Conservation (phyloP, 2,329 filamentous ascomycete species). For the Metarhizium brunneum region DNA sequence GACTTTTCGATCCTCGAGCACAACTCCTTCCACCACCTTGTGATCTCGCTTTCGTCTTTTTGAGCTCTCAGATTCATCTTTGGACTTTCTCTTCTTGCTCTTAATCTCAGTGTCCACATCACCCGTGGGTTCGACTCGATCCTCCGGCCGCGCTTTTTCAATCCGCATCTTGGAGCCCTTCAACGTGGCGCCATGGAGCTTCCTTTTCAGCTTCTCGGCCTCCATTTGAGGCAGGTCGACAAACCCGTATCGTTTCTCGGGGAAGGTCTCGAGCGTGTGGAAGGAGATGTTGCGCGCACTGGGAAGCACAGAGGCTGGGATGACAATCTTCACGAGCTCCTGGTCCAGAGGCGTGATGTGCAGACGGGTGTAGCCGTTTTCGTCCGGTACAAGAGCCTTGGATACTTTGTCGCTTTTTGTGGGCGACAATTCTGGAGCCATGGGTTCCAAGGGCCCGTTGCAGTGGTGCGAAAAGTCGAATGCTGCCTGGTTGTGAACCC, state of each 20-base stretch:
- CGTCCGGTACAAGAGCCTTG: not conserved
- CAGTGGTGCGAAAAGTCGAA: not conserved
- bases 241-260: constrained; percentile 84
- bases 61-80: constrained; percentile 22
- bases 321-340: constrained; percentile 60
- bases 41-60: constrained; percentile 43
- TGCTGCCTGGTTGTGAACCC: not conserved
- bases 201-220: constrained; percentile 85
- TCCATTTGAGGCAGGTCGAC: constrained; percentile 73
- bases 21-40: constrained; percentile 53
- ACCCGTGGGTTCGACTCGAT: constrained; percentile 24
- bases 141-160: constrained; percentile 62
- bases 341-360: constrained; percentile 83
- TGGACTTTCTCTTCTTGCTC: constrained; percentile 19
- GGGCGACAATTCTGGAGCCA: not conserved
- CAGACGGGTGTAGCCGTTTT: constrained; percentile 35
- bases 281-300: constrained; percentile 76
- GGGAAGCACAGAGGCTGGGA: constrained; percentile 58
- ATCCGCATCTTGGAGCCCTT: constrained; percentile 80
- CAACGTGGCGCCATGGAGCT: constrained; percentile 76
- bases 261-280: constrained; percentile 77
- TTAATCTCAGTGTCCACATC: constrained; percentile 20
- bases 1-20: constrained; percentile 67
- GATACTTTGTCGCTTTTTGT: not conserved
- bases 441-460: not conserved